A percentile compares a stretch with the other conserved stretches of the same genome.
These are phyloP conservation scores for Fragilariopsis cylindrus DNA, from an alignment of 108 stramenopile genomes.

Conservation along the genomic window DNA sequence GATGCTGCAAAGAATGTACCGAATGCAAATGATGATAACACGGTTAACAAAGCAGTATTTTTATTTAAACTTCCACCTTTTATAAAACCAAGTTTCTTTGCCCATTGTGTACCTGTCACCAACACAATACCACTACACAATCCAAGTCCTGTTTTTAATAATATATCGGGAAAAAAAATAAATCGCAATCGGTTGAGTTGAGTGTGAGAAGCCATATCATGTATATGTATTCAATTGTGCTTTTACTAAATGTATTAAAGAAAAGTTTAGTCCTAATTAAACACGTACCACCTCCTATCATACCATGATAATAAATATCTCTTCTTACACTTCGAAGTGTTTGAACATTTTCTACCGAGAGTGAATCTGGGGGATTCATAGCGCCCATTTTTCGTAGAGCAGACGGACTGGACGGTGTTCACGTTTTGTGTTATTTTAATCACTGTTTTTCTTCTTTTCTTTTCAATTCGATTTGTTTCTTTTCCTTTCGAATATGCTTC, in stretches of 20 bases:
- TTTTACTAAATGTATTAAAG: not conserved
- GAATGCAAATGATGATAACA: constrained; percentile 68
- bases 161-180: not conserved
- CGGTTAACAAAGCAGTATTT: constrained; percentile 66
- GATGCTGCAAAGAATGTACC: constrained; percentile 72
- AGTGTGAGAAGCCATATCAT: constrained; percentile 12
- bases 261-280: not conserved
- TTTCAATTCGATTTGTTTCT: no score
- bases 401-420: no score
- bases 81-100: constrained; percentile 22
- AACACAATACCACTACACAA: constrained; percentile 33
- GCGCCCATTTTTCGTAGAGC: no score
- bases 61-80: constrained; percentile 36
- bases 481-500: no score
- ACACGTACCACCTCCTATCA: constrained; percentile 57
- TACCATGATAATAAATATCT: constrained; percentile 67
- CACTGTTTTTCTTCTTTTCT: no score
- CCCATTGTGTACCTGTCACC: constrained; percentile 39
- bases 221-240: constrained; percentile 5
- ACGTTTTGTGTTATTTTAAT: no score
- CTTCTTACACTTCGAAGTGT: constrained; percentile 74
- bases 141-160: constrained; percentile 31
- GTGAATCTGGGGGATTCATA: constrained; percentile 63
- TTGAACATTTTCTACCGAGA: constrained; percentile 65
- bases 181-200: not conserved